A percentile compares a stretch with the other conserved stretches of the same genome.
These are phyloP conservation scores for Entonaema liquescens DNA, from an alignment of 495 filamentous ascomycete species.

Conservation along the genomic window DNA sequence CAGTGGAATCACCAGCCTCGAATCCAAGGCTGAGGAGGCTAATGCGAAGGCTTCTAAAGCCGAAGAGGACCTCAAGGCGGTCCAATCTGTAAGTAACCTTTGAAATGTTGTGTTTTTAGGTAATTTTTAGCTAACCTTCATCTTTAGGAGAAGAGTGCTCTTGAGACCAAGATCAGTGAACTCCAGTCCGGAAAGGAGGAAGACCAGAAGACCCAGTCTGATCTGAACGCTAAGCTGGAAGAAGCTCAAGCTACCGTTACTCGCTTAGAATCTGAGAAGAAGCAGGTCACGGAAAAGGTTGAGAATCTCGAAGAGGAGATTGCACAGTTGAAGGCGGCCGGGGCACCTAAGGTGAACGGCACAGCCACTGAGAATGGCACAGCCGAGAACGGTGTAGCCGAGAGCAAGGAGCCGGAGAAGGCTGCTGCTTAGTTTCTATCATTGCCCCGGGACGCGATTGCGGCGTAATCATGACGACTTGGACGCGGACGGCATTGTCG, in stretches of 20 bases:
- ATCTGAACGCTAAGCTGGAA: conserved; percentile 27
- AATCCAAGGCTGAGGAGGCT: conserved; percentile 19
- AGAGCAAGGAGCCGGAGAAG: conserved; percentile 22
- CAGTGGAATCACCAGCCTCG: conserved; percentile 14
- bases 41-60: conserved; percentile 36
- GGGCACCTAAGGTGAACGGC: conserved; percentile 20
- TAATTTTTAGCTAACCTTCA: conserved; percentile 7
- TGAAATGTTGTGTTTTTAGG: too few species aligned
- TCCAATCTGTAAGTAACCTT: conserved; percentile 20
- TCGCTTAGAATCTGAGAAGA: conserved; percentile 31
- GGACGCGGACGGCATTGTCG: conserved; percentile 13
- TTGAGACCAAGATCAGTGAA: conserved; percentile 27
- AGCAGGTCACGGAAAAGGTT: conserved; percentile 20
- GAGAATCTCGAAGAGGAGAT: conserved; percentile 23
- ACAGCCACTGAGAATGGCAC: conserved; percentile 9
- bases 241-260: conserved; percentile 18
- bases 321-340: conserved; percentile 24
- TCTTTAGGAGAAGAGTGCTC: conserved; percentile 25
- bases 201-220: conserved; percentile 23
- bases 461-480: not conserved
- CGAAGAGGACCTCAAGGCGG: conserved; percentile 24
- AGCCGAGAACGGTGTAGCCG: conserved; percentile 14
- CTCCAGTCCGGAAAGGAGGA: conserved; percentile 20
- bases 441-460: not conserved
- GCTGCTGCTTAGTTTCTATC: conserved; percentile 21